Evolutionary conservation across 139 green algal genomes (phyloP).

Genomic region (Haematococcus lacustris): DNA sequence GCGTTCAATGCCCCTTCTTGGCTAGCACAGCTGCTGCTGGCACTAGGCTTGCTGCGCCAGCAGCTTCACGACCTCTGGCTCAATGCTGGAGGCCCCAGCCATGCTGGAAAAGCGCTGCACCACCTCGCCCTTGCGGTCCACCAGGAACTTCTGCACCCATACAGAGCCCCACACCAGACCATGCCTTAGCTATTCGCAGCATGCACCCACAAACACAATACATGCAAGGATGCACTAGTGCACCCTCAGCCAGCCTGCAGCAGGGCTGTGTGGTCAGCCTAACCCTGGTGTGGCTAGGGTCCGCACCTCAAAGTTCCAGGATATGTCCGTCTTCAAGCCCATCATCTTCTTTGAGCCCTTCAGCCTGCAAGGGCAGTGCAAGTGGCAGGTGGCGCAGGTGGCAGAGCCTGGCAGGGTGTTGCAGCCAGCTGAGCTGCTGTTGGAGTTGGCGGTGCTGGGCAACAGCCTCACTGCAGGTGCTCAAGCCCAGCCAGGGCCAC

Average conservation of each 20-base stretch:
- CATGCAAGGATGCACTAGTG: no score
- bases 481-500: not conserved
- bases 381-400: no score
- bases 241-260: no score
- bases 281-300: not conserved
- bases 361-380: no score
- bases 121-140: slow-evolving; percentile 41
- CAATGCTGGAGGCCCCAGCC: slow-evolving; percentile 5
- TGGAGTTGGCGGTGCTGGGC: no score
- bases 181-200: not conserved
- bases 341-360: no score
- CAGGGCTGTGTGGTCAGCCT: not conserved
- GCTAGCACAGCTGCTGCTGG: no score
- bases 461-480: slow-evolving; percentile 21
- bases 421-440: no score
- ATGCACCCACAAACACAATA: no score
- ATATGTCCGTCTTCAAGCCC: slow-evolving; percentile 25
- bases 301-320: not conserved
- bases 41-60: not conserved
- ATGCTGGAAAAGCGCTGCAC: slow-evolving; percentile 18
- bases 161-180: not conserved
- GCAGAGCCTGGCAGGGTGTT: no score
- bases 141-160: slow-evolving; percentile 38
- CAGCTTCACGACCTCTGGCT: slow-evolving; percentile 9
- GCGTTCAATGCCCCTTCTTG: no score